Evolutionary conservation across 495 filamentous ascomycete species (phyloP).

Genomic region (Aspergillus mulundensis): DNA sequence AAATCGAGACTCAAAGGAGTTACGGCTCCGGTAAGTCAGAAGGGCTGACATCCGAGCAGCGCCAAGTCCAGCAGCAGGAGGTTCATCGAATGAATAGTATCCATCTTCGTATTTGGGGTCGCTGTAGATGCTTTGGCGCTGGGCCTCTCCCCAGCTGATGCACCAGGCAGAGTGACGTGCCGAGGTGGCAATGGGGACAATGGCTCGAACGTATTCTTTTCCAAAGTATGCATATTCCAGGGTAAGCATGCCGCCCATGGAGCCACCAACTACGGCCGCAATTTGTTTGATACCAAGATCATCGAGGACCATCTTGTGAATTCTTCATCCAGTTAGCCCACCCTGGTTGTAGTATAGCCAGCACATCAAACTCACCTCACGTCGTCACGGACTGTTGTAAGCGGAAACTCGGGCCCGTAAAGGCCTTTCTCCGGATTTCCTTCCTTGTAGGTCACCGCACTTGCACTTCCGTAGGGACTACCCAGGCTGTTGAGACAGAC

Average conservation of each 20-base stretch:
- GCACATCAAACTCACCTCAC: conserved; percentile 63
- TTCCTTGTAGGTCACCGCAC: conserved; percentile 85
- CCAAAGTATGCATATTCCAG: conserved; percentile 97
- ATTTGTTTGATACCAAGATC: conserved; percentile 82
- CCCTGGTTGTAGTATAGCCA: background rate
- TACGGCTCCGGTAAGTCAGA: conserved; percentile 89
- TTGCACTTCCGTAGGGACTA: conserved; percentile 93
- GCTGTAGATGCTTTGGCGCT: conserved; percentile 95
- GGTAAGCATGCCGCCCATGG: conserved; percentile 96
- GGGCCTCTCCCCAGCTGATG: conserved; percentile 97
- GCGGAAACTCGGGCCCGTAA: conserved; percentile 94
- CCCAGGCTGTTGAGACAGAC: conserved; percentile 95
- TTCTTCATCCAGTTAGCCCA: conserved; percentile 43
- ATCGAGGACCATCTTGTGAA: conserved; percentile 89
- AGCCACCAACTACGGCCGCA: conserved; percentile 90
- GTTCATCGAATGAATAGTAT: conserved; percentile 81
- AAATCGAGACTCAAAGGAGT: conserved; percentile 94
- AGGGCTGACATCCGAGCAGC: conserved; percentile 96
- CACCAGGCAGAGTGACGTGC: conserved; percentile 97
- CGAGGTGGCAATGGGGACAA: conserved; percentile 93
- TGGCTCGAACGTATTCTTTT: conserved; percentile 83
- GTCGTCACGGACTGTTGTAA: conserved; percentile 93
- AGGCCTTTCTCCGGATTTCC: conserved; percentile 66
- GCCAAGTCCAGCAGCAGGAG: conserved; percentile 79
- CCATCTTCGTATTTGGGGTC: conserved; percentile 98